phyloP scores from a whole-genome alignment of 106 monocot genomes.

The Platanthera zijinensis region DNA sequence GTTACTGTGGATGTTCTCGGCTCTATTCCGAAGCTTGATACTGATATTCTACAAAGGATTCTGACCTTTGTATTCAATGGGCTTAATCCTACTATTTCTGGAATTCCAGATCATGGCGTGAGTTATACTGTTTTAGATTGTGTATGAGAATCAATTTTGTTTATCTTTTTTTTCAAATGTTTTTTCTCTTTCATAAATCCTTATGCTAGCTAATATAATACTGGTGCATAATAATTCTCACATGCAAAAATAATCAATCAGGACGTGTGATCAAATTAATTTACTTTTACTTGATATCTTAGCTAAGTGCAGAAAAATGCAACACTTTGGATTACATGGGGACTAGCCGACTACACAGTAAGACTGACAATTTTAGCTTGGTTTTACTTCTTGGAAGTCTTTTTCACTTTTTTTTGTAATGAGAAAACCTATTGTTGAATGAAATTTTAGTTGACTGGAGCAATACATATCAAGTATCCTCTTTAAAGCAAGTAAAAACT shows the following conservation, averaged over 20 bases:
- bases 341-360: background rate
- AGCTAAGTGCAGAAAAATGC: background rate
- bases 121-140: conserved; percentile 1
- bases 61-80: conserved; percentile 62
- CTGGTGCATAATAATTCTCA: too few species aligned
- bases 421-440: background rate
- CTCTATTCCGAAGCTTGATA: conserved; percentile 52
- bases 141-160: background rate
- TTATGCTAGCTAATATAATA: too few species aligned
- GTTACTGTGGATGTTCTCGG: conserved; percentile 71
- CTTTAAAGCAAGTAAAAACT: background rate
- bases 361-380: background rate
- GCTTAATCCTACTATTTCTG: conserved; percentile 45
- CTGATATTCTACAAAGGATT: conserved; percentile 54
- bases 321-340: background rate
- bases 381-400: background rate
- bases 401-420: background rate
- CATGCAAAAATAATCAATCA: too few species aligned
- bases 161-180: background rate
- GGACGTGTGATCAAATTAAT: background rate
- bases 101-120: conserved; percentile 67
- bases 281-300: background rate
- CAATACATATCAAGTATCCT: background rate
- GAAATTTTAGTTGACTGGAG: background rate
- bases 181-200: background rate